Evolutionary conservation across 192 early-diverging fungal species (phyloP).

Genomic region (Coemansia sp.): DNA sequence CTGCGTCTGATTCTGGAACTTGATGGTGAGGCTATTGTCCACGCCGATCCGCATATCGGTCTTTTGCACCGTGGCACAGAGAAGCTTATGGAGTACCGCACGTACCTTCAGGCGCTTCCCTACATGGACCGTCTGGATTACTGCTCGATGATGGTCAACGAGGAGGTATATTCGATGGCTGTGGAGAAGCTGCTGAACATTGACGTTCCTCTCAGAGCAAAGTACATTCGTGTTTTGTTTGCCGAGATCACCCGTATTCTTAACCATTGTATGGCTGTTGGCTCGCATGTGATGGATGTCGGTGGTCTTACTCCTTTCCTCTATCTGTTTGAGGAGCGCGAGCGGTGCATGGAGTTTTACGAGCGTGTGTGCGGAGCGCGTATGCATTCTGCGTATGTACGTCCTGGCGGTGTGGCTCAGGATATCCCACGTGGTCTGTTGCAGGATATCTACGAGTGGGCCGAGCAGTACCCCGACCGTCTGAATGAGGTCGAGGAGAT

Average conservation of each 20-base stretch:
- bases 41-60: slow-evolving; percentile 97
- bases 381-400: slow-evolving; percentile 96
- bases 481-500: slow-evolving; percentile 96
- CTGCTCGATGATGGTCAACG: slow-evolving; percentile 99
- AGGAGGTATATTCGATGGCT: slow-evolving; percentile 95
- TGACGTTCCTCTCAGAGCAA: slow-evolving; percentile 88
- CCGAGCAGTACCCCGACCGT: slow-evolving; percentile 82
- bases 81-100: slow-evolving; percentile 99
- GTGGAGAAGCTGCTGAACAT: slow-evolving; percentile 99
- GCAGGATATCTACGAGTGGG: slow-evolving; percentile 96
- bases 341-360: slow-evolving; percentile 99
- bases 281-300: slow-evolving; percentile 96
- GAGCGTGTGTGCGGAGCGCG: slow-evolving; percentile 98
- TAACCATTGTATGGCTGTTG: slow-evolving; percentile 98
- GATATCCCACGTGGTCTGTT: slow-evolving; percentile 92
- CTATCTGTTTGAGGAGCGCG: slow-evolving; percentile 99
- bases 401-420: slow-evolving; percentile 91
- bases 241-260: slow-evolving; percentile 96
- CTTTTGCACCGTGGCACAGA: slow-evolving; percentile 97
- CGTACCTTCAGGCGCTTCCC: slow-evolving; percentile 94
- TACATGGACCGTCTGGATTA: slow-evolving; percentile 99
- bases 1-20: slow-evolving; percentile 92
- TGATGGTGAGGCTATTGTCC: slow-evolving; percentile 85
- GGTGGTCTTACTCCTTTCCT: slow-evolving; percentile 97
- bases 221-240: slow-evolving; percentile 97